A percentile compares a stretch with the other conserved stretches of the same genome.
These are phyloP conservation scores for Fusarium buxicola DNA, from an alignment of 2,329 filamentous ascomycete species.

Conservation along the genomic window DNA sequence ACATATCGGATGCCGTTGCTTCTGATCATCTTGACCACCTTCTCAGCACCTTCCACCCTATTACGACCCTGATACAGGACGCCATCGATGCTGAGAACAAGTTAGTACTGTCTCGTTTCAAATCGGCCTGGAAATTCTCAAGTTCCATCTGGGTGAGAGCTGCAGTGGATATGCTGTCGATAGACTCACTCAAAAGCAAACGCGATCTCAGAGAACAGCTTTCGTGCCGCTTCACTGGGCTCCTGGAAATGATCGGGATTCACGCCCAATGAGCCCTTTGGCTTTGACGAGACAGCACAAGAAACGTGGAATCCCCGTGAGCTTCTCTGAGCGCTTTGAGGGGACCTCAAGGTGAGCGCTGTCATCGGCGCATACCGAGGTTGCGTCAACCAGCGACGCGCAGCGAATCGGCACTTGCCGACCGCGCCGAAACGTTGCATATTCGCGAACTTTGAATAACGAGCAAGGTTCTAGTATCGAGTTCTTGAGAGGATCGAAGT, in stretches of 20 bases:
- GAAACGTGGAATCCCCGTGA: conserved; percentile 29
- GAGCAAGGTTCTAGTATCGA: not conserved
- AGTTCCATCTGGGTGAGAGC: not conserved
- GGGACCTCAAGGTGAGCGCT: conserved; percentile 10
- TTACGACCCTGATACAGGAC: conserved; percentile 88
- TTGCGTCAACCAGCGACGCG: conserved; percentile 35
- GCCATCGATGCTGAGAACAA: conserved; percentile 77
- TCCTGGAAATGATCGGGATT: conserved; percentile 37
- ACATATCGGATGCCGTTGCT: conserved; percentile 87
- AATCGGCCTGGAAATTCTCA: not conserved
- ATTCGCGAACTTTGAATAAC: conserved; percentile 4
- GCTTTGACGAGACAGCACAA: conserved; percentile 30
- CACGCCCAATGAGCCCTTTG: conserved; percentile 37
- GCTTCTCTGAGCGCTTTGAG: conserved; percentile 9
- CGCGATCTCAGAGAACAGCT: conserved; percentile 49
- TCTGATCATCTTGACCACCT: conserved; percentile 79
- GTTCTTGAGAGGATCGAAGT: not conserved
- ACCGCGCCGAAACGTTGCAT: conserved; percentile 44
- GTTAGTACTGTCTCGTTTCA: conserved; percentile 15
- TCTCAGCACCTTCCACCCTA: conserved; percentile 80
- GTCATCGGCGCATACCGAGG: conserved; percentile 30
- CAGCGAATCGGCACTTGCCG: conserved; percentile 45
- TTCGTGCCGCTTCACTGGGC: conserved; percentile 37
- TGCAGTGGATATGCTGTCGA: not conserved
- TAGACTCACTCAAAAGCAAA: conserved; percentile 54